Evolutionary conservation across 2,329 filamentous ascomycete species (phyloP).

Genomic region (Rhytidhysteron rufulum): DNA sequence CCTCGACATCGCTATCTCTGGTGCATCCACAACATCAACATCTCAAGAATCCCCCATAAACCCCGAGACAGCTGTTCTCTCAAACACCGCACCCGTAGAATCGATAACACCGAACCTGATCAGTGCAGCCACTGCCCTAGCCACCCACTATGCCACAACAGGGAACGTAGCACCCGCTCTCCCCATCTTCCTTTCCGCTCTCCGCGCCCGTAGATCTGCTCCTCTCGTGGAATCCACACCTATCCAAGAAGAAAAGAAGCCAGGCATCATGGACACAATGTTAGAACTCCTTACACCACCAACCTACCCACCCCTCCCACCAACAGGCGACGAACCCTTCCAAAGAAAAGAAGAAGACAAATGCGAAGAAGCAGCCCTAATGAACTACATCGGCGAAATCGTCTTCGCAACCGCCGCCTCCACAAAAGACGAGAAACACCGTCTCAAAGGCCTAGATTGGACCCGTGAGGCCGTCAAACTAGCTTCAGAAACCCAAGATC

Average conservation of each 20-base stretch:
- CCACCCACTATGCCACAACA: conserved; percentile 69
- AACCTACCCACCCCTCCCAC: conserved; percentile 65
- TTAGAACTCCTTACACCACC: conserved; percentile 44
- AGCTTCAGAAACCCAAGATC: conserved; percentile 59
- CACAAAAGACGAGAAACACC: conserved; percentile 23
- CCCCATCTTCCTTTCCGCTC: conserved; percentile 79
- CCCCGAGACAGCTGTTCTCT: conserved; percentile 56
- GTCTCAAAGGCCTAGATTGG: conserved; percentile 73
- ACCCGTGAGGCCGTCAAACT: conserved; percentile 80
- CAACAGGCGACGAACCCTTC: conserved; percentile 66
- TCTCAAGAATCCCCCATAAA: conserved; percentile 61
- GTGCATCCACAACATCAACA: conserved; percentile 37
- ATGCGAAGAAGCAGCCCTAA: conserved; percentile 82
- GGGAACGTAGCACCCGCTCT: conserved; percentile 67
- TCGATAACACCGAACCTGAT: conserved; percentile 71
- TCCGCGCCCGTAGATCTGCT: conserved; percentile 67
- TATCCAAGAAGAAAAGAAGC: conserved; percentile 16
- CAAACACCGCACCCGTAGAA: conserved; percentile 52
- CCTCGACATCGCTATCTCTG: conserved; percentile 66
- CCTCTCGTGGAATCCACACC: conserved; percentile 40
- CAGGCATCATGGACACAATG: conserved; percentile 23
- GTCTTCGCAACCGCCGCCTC: conserved; percentile 65
- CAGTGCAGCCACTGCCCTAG: conserved; percentile 70
- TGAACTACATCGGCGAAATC: conserved; percentile 91
- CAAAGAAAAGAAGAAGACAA: conserved; percentile 60